Evolutionary conservation across 176 grass and related monocot species (phyloP).

Genomic region (Lolium perenne): DNA sequence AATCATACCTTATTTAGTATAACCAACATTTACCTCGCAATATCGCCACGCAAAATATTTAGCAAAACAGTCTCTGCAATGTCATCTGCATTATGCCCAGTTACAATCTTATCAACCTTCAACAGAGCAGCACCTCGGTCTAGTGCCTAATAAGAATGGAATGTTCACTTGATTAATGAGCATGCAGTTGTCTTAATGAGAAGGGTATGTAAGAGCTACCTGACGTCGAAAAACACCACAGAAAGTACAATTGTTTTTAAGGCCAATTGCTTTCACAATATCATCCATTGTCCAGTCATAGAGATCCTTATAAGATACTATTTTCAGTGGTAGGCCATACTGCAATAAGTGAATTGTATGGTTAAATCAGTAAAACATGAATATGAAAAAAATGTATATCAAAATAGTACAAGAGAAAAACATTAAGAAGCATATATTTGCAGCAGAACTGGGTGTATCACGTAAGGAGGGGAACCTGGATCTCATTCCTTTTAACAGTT

Average conservation of each 20-base stretch:
- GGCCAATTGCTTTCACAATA: conserved; percentile 91
- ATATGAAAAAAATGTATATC: not conserved
- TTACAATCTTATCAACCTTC: conserved; percentile 93
- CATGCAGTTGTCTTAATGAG: not conserved
- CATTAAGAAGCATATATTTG: conserved; percentile 3
- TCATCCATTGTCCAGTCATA: conserved; percentile 99
- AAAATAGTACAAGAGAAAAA: not conserved
- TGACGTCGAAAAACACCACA: conserved; percentile 95
- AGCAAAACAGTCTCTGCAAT: conserved; percentile 96
- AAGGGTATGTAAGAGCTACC: conserved; percentile 51
- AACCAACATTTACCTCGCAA: conserved; percentile 71
- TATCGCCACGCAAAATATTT: conserved; percentile 98
- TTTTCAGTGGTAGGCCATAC: conserved; percentile 90
- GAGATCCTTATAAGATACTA: conserved; percentile 96
- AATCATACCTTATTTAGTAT: not conserved
- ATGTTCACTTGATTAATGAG: not conserved
- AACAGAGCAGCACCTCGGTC: conserved; percentile 93
- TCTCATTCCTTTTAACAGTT: conserved; percentile 99
- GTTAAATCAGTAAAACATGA: conserved; percentile 2
- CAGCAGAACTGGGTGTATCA: conserved; percentile 20
- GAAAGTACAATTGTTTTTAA: conserved; percentile 97
- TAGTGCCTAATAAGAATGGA: conserved; percentile 59
- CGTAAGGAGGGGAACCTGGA: conserved; percentile 59
- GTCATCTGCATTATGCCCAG: conserved; percentile 97
- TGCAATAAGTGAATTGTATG: conserved; percentile 45